Evolutionary conservation across 2,329 filamentous ascomycete genomes (phyloP).

Genomic region (Cylindrodendrum hubeiense): DNA sequence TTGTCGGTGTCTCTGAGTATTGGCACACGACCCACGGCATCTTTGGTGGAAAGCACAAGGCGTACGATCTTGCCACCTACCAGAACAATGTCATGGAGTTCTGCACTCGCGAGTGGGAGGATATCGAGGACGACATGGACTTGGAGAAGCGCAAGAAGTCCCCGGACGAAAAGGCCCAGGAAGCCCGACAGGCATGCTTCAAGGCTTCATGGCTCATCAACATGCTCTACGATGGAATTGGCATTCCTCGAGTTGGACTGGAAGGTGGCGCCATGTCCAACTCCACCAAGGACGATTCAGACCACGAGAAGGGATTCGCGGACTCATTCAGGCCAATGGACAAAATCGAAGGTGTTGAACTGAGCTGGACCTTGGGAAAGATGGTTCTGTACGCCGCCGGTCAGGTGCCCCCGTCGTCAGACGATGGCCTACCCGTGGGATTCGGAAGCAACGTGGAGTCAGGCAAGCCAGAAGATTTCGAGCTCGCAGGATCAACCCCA

Average conservation of each 20-base stretch:
- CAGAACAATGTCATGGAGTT: constrained; percentile 87
- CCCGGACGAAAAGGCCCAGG: constrained; percentile 81
- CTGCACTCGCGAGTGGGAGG: constrained; percentile 85
- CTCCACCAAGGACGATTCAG: constrained; percentile 76
- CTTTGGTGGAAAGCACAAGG: constrained; percentile 82
- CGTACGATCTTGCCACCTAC: constrained; percentile 92
- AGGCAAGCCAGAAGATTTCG: constrained; percentile 80
- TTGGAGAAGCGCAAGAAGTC: constrained; percentile 77
- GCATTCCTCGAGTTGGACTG: constrained; percentile 86
- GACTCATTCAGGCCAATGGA: constrained; percentile 94
- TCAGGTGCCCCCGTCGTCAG: constrained; percentile 76
- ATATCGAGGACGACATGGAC: constrained; percentile 76
- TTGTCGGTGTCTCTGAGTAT: constrained; percentile 97
- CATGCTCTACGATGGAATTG: constrained; percentile 94
- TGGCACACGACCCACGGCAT: constrained; percentile 99
- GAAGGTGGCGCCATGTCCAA: constrained; percentile 77
- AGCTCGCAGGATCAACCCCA: constrained; percentile 76
- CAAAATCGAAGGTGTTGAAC: constrained; percentile 90
- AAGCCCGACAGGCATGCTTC: constrained; percentile 91
- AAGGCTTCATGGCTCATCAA: constrained; percentile 99
- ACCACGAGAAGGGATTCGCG: constrained; percentile 76
- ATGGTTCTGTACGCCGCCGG: constrained; percentile 96
- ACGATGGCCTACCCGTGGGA: constrained; percentile 78
- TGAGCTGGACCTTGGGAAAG: constrained; percentile 97
- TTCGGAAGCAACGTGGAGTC: constrained; percentile 87